phyloP scores from a whole-genome alignment of 805 yeast genomes.

The Sugiyamaella americana region DNA sequence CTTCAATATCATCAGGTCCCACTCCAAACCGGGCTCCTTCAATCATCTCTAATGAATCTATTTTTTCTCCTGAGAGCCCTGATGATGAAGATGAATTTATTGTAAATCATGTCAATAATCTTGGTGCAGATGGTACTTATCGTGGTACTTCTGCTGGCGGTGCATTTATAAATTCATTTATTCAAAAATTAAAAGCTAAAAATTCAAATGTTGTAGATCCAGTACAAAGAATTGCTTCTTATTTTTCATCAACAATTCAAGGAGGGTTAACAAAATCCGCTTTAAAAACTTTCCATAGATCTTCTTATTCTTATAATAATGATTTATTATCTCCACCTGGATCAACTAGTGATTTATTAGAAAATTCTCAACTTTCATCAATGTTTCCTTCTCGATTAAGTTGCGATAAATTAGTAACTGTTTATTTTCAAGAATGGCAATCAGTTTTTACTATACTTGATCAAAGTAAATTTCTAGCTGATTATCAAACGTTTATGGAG shows the following conservation, averaged over 20 bases:
- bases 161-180: constrained; percentile 25
- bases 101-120: constrained; percentile 22
- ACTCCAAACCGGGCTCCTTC: neutral
- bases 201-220: constrained; percentile 20
- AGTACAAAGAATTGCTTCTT: constrained; percentile 8
- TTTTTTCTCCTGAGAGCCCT: neutral
- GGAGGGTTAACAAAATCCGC: neutral
- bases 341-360: constrained; percentile 2
- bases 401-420: constrained; percentile 59
- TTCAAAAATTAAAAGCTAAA: constrained; percentile 25
- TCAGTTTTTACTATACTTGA: constrained; percentile 63
- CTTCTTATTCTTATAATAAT: neutral
- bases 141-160: constrained; percentile 33
- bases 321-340: neutral
- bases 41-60: no score
- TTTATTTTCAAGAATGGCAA: constrained; percentile 77
- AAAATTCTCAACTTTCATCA: constrained; percentile 4
- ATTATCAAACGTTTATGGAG: constrained; percentile 42
- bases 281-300: neutral
- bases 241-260: constrained; percentile 3
- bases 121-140: constrained; percentile 29
- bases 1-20: neutral
- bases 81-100: constrained; percentile 23
- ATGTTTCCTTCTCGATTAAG: constrained; percentile 47
- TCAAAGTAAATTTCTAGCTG: constrained; percentile 57